Conservation (phyloP, 2,329 filamentous ascomycete genomes). For the Paraphoma chrysanthemicola region DNA sequence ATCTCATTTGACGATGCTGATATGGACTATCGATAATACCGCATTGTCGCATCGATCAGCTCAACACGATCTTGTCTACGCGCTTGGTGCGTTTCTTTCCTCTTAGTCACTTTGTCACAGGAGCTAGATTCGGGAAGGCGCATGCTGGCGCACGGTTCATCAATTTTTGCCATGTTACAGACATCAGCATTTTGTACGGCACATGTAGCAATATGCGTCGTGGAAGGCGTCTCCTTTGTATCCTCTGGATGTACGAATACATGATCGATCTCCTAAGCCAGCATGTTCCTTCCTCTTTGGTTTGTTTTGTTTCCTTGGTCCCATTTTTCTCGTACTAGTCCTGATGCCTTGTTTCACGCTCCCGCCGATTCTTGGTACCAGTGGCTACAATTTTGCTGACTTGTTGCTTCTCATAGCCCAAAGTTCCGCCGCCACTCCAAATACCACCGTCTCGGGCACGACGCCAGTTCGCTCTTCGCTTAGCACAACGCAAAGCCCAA, state of each 20-base stretch:
- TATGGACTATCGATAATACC: constrained; percentile 63
- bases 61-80: constrained; percentile 40
- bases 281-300: constrained; percentile 1
- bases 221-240: constrained; percentile 12
- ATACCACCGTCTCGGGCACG: constrained; percentile 86
- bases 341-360: neutral
- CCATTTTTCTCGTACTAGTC: neutral
- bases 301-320: constrained; percentile 13
- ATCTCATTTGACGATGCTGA: constrained; percentile 67
- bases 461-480: constrained; percentile 85
- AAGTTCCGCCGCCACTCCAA: constrained; percentile 68
- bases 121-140: constrained; percentile 13
- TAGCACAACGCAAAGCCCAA: constrained; percentile 62
- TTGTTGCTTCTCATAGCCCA: constrained; percentile 11
- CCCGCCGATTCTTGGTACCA: neutral
- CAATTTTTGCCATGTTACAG: constrained; percentile 26
- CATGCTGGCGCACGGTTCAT: constrained; percentile 10
- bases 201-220: constrained; percentile 41
- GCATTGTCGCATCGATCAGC: constrained; percentile 22
- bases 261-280: neutral
- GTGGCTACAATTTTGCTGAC: constrained; percentile 28
- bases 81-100: constrained; percentile 49
- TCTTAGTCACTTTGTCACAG: constrained; percentile 11
- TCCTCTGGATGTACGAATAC: constrained; percentile 11
- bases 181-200: constrained; percentile 36